Percentiles rank a stretch among this genome's conserved stretches.
Conservation (phyloP, 148 eudicot genomes). For the Rhododendron henanense region DNA sequence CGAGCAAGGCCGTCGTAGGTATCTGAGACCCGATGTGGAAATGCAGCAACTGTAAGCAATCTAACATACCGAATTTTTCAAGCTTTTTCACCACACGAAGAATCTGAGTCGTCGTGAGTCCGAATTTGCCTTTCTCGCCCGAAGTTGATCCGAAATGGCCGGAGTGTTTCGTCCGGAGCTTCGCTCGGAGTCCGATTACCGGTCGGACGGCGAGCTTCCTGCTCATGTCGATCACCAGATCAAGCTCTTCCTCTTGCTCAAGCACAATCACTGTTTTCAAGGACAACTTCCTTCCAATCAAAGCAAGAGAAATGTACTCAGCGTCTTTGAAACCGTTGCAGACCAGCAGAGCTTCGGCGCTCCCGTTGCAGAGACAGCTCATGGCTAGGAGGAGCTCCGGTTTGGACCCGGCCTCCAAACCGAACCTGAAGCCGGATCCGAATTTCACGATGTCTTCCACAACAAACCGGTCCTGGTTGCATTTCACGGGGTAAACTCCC, state of each 20-base stretch:
- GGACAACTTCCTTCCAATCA: conserved; percentile 57
- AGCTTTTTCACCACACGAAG: conserved; percentile 71
- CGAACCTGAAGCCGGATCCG: conserved; percentile 73
- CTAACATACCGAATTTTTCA: conserved; percentile 58
- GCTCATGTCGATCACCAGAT: conserved; percentile 66
- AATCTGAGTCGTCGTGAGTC: conserved; percentile 65
- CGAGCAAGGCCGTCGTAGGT: conserved; percentile 56
- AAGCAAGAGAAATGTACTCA: conserved; percentile 71
- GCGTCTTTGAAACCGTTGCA: conserved; percentile 93
- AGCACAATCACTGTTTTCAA: conserved; percentile 81
- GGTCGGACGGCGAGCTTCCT: conserved; percentile 52
- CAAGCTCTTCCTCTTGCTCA: conserved; percentile 82
- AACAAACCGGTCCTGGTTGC: conserved; percentile 75
- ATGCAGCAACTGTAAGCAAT: conserved; percentile 83
- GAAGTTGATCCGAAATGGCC: conserved; percentile 96
- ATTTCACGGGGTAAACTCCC: conserved; percentile 94
- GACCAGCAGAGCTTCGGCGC: conserved; percentile 55
- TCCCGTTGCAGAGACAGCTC: conserved; percentile 72
- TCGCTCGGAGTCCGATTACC: conserved; percentile 77
- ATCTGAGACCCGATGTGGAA: conserved; percentile 99
- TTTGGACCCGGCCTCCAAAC: conserved; percentile 94
- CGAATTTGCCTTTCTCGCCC: conserved; percentile 95
- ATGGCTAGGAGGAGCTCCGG: conserved; percentile 86
- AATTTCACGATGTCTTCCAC: conserved; percentile 86
- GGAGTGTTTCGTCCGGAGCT: conserved; percentile 83